Base-by-base conservation (phyloP, 805 yeast species). In the Candida multigemmis region DNA sequence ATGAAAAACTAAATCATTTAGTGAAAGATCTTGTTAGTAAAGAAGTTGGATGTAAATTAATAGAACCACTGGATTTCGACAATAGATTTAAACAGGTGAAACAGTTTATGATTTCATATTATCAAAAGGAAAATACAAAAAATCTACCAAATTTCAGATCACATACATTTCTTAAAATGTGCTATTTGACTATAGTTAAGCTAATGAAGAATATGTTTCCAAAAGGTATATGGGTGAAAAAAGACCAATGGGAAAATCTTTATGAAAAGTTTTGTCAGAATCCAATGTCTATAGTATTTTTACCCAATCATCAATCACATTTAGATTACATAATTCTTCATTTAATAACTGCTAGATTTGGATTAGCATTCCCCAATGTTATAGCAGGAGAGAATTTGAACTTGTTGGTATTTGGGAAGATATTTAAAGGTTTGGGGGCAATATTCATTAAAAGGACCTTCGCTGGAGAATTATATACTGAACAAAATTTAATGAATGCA, bases 301-400 rank as follows among this genome's bases (percentile, higher is more conserved):
- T 72, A 31, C 80, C 81, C 3, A 71, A 74, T 37, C 81, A 74
- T 48, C 71, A 71, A 43, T 68, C 77, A 7, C 81, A 74, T 41
- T 53, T 73, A 21, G 81, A 74, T 46, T 74, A 74, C 42, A 70
- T 74, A 26, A 65, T 74, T 29, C 41, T 74, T 25, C 79, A 74
- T 38, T 56, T 71, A 27, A 50, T 71, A 16, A 57, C 71, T 33
- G 60, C 70, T 37, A 50, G 79, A 18, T 60, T 73, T 36, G 73
- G 71, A 15, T 44, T 74, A 29, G 56, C 77, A 3, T 45, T 63
- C 7, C 81, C 81, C 1, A 48, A 65, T 4, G 77, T 74, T 5
- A 68, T 74, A 19, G 80, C 81, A 1, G 81, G 81, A n/a, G 79
- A 74, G 25, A 74, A 74, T 42, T 61, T 74, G 41, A 72, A 74